Evolutionary conservation across 257 asterid species (phyloP).

Genomic region (Forsythia suspensa): DNA sequence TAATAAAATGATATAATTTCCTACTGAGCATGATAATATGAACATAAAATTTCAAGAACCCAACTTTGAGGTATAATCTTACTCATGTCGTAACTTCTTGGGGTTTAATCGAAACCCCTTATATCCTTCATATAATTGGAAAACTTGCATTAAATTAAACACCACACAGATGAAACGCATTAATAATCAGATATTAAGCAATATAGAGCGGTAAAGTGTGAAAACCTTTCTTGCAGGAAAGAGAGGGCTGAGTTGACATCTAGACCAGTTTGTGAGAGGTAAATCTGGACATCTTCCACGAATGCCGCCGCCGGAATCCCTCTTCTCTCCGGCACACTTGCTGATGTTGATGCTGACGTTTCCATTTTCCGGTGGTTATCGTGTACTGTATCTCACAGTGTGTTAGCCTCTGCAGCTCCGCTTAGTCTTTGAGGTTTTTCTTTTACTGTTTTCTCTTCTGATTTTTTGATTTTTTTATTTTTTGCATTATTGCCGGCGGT

Average conservation of each 20-base stretch:
- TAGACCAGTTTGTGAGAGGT: conserved; percentile 66
- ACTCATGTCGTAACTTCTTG: neutral
- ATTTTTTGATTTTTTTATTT: neutral
- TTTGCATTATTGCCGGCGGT: conserved; percentile 13
- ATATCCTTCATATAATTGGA: neutral
- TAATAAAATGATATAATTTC: too few species aligned
- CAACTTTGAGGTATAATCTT: neutral
- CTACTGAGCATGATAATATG: neutral
- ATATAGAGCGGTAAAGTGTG: neutral
- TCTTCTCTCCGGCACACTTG: conserved; percentile 58
- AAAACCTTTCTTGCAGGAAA: conserved; percentile 88
- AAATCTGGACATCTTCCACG: conserved; percentile 85
- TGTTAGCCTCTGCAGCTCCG: neutral
- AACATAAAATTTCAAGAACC: neutral
- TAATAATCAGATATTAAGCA: too few species aligned
- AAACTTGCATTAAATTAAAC: too few species aligned
- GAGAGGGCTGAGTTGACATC: conserved; percentile 83
- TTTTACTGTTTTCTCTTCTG: neutral
- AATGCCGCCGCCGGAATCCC: conserved; percentile 94
- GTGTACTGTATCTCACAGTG: neutral
- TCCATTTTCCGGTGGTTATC: conserved; percentile 14
- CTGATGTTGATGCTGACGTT: conserved; percentile 49
- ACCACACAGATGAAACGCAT: neutral
- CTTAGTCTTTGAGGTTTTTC: neutral
- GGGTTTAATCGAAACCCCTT: neutral